These are phyloP conservation scores for Capronia americana DNA, from an alignment of 2,329 filamentous ascomycete species.

Conservation along the genomic window DNA sequence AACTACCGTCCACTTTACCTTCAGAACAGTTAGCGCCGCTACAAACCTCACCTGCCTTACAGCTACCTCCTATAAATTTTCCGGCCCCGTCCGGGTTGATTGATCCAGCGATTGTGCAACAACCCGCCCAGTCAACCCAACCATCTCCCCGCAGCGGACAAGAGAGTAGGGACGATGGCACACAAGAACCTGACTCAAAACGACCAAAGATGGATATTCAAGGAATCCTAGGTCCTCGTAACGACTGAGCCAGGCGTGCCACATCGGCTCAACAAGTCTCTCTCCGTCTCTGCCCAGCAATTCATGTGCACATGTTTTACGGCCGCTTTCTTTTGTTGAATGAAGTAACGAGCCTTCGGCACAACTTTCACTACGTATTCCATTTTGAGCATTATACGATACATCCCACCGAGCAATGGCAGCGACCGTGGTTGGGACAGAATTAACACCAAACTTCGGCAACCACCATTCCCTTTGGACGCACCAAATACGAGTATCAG, in stretches of 20 bases:
- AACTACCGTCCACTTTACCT: slow-evolving; percentile 11
- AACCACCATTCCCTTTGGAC: background rate
- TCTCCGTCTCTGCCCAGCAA: background rate
- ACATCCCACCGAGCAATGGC: background rate
- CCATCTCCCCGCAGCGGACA: slow-evolving; percentile 16
- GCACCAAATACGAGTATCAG: background rate
- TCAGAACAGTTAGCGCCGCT: slow-evolving; percentile 26
- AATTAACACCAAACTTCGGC: background rate
- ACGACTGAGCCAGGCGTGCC: slow-evolving; percentile 19
- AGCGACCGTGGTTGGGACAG: slow-evolving; percentile 13
- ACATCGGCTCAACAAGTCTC: background rate
- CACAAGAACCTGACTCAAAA: slow-evolving; percentile 38
- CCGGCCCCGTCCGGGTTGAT: slow-evolving; percentile 31
- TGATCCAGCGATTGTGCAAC: slow-evolving; percentile 38
- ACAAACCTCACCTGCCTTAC: slow-evolving; percentile 27
- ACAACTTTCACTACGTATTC: background rate
- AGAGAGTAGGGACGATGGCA: slow-evolving; percentile 26
- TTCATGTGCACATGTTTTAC: slow-evolving; percentile 6
- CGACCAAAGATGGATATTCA: slow-evolving; percentile 41
- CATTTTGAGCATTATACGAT: slow-evolving; percentile 19
- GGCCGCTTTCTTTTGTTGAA: slow-evolving; percentile 19
- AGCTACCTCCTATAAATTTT: slow-evolving; percentile 39
- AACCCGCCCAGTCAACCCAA: slow-evolving; percentile 22
- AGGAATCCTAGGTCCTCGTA: slow-evolving; percentile 37
- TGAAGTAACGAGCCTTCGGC: slow-evolving; percentile 13